Evolutionary conservation across 2,329 filamentous ascomycete genomes (phyloP).

Genomic region (Raffaelea albimanens): DNA sequence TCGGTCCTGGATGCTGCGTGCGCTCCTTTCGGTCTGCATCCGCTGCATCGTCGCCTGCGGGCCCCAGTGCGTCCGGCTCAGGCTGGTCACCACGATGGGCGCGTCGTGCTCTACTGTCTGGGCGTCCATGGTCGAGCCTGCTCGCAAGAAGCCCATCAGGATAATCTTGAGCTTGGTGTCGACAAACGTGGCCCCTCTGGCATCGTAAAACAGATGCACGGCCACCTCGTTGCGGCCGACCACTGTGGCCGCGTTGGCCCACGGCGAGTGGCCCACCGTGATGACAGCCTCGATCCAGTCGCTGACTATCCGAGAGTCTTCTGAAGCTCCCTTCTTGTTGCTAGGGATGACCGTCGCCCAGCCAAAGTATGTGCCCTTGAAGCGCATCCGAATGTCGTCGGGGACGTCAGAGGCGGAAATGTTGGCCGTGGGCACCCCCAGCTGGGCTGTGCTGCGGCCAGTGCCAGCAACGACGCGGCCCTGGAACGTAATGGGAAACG

Average conservation of each 20-base stretch:
- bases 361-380: slow-evolving; percentile 55
- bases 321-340: not conserved
- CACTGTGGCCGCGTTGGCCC: slow-evolving; percentile 12
- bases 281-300: slow-evolving; percentile 54
- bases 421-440: slow-evolving; percentile 45
- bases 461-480: slow-evolving; percentile 38
- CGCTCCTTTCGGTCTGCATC: slow-evolving; percentile 28
- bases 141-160: slow-evolving; percentile 51
- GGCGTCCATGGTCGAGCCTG: slow-evolving; percentile 19
- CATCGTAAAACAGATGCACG: slow-evolving; percentile 45
- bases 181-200: slow-evolving; percentile 30
- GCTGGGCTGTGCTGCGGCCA: slow-evolving; percentile 26
- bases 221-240: slow-evolving; percentile 24
- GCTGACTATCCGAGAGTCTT: slow-evolving; percentile 20
- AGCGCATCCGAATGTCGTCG: slow-evolving; percentile 39
- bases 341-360: slow-evolving; percentile 40
- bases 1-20: slow-evolving; percentile 32
- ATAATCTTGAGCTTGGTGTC: slow-evolving; percentile 39
- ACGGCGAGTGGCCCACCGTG: slow-evolving; percentile 31
- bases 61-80: slow-evolving; percentile 36
- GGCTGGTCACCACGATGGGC: slow-evolving; percentile 32
- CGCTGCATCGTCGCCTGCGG: slow-evolving; percentile 27
- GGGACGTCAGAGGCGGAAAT: slow-evolving; percentile 38
- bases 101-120: slow-evolving; percentile 29
- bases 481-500: slow-evolving; percentile 43